A percentile compares a stretch with the other conserved stretches of the same genome.
These are phyloP conservation scores for Raddia guianensis DNA, from an alignment of 176 grass and related monocot genomes.

Conservation along the genomic window DNA sequence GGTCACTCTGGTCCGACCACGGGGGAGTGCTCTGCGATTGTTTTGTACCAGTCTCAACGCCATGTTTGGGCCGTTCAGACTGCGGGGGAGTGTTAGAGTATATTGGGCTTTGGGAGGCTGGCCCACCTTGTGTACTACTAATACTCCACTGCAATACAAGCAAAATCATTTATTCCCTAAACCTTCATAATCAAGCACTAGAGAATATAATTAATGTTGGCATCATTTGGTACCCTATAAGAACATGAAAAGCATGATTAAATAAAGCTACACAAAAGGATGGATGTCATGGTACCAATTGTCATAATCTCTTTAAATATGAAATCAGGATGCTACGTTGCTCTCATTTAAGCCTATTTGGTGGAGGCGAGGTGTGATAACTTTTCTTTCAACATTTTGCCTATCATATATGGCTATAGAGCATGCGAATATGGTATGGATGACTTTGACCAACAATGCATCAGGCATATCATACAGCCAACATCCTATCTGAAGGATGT, in stretches of 20 bases:
- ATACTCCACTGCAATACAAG: no score
- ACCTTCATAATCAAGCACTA: background rate
- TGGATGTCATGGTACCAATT: slow-evolving; percentile 22
- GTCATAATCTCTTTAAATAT: slow-evolving; percentile 8
- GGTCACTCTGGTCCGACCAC: no score
- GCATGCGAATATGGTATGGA: slow-evolving; percentile 33
- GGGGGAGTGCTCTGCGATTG: no score
- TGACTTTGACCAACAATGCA: slow-evolving; percentile 15
- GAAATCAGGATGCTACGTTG: background rate
- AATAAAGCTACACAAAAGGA: slow-evolving; percentile 12
- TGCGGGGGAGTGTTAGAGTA: no score
- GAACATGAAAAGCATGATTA: background rate
- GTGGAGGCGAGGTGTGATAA: slow-evolving; percentile 1
- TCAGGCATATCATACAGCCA: slow-evolving; percentile 39
- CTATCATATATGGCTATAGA: background rate
- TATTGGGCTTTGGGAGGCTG: no score
- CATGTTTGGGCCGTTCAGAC: no score
- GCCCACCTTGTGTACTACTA: no score
- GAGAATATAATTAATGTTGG: slow-evolving; percentile 10
- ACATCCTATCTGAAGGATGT: slow-evolving; percentile 36
- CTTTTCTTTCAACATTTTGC: background rate
- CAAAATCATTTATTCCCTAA: no score
- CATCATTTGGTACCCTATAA: background rate
- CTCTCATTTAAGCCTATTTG: slow-evolving; percentile 4
- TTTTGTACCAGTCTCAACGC: no score